phyloP scores from a whole-genome alignment of 805 yeast genomes.

The Wickerhamomyces mucosus region DNA sequence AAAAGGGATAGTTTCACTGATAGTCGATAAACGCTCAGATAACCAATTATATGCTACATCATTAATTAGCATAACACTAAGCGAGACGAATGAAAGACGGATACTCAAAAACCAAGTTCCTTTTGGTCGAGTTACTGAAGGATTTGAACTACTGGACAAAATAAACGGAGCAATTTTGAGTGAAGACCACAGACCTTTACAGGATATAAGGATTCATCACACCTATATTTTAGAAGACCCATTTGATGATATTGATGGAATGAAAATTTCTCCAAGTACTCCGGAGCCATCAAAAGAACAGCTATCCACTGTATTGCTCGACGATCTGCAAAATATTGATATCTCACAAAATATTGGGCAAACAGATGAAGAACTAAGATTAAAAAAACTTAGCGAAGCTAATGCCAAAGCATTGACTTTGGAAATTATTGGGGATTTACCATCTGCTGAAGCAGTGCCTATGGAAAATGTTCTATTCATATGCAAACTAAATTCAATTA shows the following conservation, averaged over 20 bases:
- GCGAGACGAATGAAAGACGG: slow-evolving; percentile 16
- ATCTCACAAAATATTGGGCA: slow-evolving; percentile 12
- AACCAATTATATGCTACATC: slow-evolving; percentile 22
- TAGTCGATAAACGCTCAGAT: slow-evolving; percentile 6
- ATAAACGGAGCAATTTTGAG: slow-evolving; percentile 34
- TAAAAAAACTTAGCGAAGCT: slow-evolving; percentile 26
- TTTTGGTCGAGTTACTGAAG: slow-evolving; percentile 48
- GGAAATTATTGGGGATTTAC: slow-evolving; percentile 56
- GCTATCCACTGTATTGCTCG: slow-evolving; percentile 23
- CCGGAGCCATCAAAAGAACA: slow-evolving; percentile 29
- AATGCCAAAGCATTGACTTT: slow-evolving; percentile 49
- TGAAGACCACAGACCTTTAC: slow-evolving; percentile 29
- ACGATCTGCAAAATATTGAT: slow-evolving; percentile 14
- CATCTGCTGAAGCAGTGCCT: slow-evolving; percentile 48
- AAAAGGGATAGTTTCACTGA: slow-evolving; percentile 28
- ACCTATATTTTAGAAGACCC: slow-evolving; percentile 47
- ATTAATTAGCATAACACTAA: slow-evolving; percentile 28
- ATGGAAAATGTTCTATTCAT: slow-evolving; percentile 53
- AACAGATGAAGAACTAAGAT: slow-evolving; percentile 20
- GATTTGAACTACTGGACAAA: slow-evolving; percentile 33
- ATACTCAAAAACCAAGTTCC: slow-evolving; percentile 15
- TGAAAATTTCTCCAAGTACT: slow-evolving; percentile 18
- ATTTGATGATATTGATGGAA: slow-evolving; percentile 26
- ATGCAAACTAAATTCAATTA: slow-evolving; percentile 54
- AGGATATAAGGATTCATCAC: slow-evolving; percentile 43